Conservation (phyloP, 164 flowering plant species). For the Magnolia changhungtana region DNA sequence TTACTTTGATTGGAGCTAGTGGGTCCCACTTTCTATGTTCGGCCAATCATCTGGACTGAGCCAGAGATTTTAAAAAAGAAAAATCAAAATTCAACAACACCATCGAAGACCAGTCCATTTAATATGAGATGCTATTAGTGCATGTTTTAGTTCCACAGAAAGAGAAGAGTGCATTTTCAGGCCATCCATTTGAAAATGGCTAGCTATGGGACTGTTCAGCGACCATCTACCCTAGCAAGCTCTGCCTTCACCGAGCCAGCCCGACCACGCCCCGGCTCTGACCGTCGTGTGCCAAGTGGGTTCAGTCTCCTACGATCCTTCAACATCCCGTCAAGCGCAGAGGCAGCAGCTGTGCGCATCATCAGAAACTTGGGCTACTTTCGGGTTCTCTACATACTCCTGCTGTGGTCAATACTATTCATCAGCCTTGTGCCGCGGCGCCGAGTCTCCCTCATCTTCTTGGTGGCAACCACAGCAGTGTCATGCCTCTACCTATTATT, state of each 20-base stretch:
- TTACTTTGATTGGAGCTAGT: too few species aligned
- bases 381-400: constrained; percentile 9
- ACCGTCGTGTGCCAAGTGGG: background rate
- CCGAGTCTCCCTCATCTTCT: constrained; percentile 12
- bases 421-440: constrained; percentile 19
- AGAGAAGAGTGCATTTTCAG: background rate
- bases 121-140: too few species aligned
- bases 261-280: background rate
- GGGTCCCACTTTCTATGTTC: too few species aligned
- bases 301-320: constrained; percentile 8
- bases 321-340: constrained; percentile 22
- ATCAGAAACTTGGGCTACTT: constrained; percentile 17
- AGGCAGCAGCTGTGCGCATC: constrained; percentile 16
- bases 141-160: background rate
- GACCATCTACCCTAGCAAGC: background rate
- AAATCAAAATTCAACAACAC: background rate
- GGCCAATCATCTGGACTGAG: background rate
- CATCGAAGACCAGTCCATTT: background rate
- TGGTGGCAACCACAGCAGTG: constrained; percentile 14
- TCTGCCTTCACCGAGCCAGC: background rate
- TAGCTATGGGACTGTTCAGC: background rate
- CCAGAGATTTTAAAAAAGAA: background rate
- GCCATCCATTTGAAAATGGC: background rate
- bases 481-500: constrained; percentile 13
- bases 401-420: constrained; percentile 21